Conservation (phyloP, 2,329 filamentous ascomycete genomes). For the Tolypocladium endophyticum region DNA sequence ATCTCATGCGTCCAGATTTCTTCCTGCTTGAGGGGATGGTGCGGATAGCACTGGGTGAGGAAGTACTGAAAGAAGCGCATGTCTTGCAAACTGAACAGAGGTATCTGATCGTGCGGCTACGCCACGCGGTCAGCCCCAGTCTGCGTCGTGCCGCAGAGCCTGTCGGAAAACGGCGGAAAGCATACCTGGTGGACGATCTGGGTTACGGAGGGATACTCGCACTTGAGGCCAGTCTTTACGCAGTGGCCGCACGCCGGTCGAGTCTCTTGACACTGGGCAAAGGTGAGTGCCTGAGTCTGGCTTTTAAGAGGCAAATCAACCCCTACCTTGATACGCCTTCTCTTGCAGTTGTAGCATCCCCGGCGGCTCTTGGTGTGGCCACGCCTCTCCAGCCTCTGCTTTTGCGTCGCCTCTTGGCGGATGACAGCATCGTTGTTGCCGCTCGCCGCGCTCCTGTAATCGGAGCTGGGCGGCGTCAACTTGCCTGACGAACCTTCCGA, state of each 20-base stretch:
- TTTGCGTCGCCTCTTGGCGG: conserved; percentile 13
- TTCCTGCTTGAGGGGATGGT: conserved; percentile 55
- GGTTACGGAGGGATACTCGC: conserved; percentile 47
- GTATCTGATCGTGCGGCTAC: conserved; percentile 46
- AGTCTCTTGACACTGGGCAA: conserved; percentile 51
- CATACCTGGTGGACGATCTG: conserved; percentile 40
- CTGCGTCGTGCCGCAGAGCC: background rate
- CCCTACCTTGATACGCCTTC: conserved; percentile 50
- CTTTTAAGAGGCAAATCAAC: background rate
- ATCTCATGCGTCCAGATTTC: conserved; percentile 57
- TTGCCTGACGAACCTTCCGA: conserved; percentile 20
- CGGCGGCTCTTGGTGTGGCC: conserved; percentile 57
- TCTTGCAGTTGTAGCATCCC: conserved; percentile 59
- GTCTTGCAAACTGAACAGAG: conserved; percentile 49
- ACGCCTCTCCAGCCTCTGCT: conserved; percentile 39
- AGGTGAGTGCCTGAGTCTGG: background rate
- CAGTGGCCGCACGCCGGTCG: conserved; percentile 54
- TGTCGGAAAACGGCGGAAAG: background rate
- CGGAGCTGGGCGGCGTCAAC: conserved; percentile 18
- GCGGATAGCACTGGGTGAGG: conserved; percentile 48
- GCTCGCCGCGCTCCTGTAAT: conserved; percentile 13
- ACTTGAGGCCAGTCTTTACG: conserved; percentile 48
- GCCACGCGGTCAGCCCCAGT: background rate
- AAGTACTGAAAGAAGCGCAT: conserved; percentile 64
- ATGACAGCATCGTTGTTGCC: conserved; percentile 6